phyloP scores from a whole-genome alignment of 306 rosid genomes.

The Vigna reflexopilosa region DNA sequence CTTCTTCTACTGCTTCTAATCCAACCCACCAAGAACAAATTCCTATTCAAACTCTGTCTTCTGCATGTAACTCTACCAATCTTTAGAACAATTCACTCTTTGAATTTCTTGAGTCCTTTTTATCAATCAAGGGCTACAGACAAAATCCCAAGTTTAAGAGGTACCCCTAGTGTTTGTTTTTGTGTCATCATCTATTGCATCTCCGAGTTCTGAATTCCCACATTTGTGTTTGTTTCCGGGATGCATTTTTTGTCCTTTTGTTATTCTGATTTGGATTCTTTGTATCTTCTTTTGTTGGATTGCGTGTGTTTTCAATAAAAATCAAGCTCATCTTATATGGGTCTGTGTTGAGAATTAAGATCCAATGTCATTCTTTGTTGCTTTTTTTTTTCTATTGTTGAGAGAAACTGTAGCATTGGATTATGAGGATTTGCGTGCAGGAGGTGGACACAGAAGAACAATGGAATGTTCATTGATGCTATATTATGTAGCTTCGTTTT shows the following conservation, averaged over 20 bases:
- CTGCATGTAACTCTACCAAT: slow-evolving; percentile 38
- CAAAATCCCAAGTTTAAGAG: slow-evolving; percentile 48
- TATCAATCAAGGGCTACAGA: neutral
- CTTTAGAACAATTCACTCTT: slow-evolving; percentile 45
- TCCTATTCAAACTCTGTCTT: slow-evolving; percentile 38
- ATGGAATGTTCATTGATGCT: slow-evolving; percentile 10
- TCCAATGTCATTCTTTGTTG: slow-evolving; percentile 37
- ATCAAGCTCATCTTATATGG: slow-evolving; percentile 36
- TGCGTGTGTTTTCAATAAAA: slow-evolving; percentile 40
- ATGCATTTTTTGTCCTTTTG: slow-evolving; percentile 27
- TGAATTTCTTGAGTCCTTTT: slow-evolving; percentile 33
- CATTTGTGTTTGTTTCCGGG: slow-evolving; percentile 39
- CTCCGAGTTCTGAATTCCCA: slow-evolving; percentile 41
- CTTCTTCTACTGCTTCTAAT: slow-evolving; percentile 55
- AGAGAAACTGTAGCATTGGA: slow-evolving; percentile 35
- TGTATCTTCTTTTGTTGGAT: slow-evolving; percentile 39
- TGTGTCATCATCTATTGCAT: slow-evolving; percentile 32
- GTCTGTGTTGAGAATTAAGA: slow-evolving; percentile 44
- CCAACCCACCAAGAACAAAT: slow-evolving; percentile 48
- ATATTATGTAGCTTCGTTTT: slow-evolving; percentile 1
- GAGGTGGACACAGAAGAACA: slow-evolving; percentile 1
- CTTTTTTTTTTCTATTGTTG: slow-evolving; percentile 8
- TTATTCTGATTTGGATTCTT: slow-evolving; percentile 40
- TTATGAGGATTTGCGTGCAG: slow-evolving; percentile 35
- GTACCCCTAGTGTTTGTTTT: slow-evolving; percentile 39